Evolutionary conservation across 1,284 basidiomycete species (phyloP).

Genomic region (Pterulicium gracile): DNA sequence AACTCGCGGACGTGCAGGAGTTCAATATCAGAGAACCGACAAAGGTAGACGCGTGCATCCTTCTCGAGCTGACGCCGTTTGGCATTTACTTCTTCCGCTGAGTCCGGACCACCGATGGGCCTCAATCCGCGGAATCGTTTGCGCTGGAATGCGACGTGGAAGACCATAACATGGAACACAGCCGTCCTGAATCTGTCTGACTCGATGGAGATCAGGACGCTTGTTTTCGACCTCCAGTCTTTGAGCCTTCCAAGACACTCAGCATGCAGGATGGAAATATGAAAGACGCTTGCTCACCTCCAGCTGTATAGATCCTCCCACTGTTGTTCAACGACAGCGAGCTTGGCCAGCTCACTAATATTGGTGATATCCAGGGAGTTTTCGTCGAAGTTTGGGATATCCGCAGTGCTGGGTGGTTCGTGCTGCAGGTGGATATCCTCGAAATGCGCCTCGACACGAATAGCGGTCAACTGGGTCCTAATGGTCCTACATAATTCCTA

Average conservation of each 20-base stretch:
- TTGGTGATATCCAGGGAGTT: background rate
- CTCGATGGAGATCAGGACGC: background rate
- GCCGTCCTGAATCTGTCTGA: background rate
- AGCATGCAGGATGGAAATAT: background rate
- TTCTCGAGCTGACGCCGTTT: background rate
- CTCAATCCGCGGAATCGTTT: background rate
- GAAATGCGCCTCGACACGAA: no score
- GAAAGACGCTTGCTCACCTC: constrained; percentile 1
- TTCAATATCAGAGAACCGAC: background rate
- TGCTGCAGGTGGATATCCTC: no score
- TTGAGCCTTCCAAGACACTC: background rate
- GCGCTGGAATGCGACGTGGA: background rate
- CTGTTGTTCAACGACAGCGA: background rate
- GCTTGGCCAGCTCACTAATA: background rate
- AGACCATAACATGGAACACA: background rate
- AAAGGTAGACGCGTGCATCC: background rate
- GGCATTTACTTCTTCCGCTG: background rate
- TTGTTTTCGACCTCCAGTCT: background rate
- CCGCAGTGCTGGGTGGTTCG: background rate
- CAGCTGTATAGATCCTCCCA: background rate
- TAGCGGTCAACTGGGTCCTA: no score
- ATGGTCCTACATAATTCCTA: background rate
- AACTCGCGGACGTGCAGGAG: background rate
- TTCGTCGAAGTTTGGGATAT: background rate
- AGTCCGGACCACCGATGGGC: background rate